A percentile compares a stretch with the other conserved stretches of the same genome.
Conservation (phyloP, 768 basidiomycete genomes). For the Suillus tomentosus region DNA sequence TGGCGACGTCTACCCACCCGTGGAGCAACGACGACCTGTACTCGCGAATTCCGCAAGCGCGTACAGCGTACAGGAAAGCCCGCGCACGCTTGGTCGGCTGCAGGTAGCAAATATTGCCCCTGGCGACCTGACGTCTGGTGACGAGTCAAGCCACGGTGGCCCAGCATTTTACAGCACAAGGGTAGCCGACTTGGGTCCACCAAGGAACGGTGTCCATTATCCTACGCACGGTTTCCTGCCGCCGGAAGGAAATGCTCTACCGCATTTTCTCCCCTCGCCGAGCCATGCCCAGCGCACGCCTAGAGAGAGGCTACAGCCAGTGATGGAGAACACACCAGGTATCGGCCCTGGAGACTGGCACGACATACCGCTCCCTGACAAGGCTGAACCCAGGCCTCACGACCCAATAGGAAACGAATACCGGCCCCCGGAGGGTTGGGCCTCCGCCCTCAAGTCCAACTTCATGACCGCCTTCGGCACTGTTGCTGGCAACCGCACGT, state of each 20-base stretch:
- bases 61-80: constrained; percentile 33
- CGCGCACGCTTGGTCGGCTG: constrained; percentile 44
- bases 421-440: constrained; percentile 39
- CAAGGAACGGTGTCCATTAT: constrained; percentile 16
- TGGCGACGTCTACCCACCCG: constrained; percentile 21
- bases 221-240: constrained; percentile 25
- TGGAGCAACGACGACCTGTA: constrained; percentile 15
- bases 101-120: constrained; percentile 51
- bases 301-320: constrained; percentile 12
- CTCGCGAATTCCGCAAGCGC: constrained; percentile 32
- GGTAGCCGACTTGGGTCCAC: constrained; percentile 20
- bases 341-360: constrained; percentile 19
- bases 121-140: constrained; percentile 44
- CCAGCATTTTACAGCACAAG: background rate
- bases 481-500: constrained; percentile 43
- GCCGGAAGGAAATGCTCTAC: constrained; percentile 32
- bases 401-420: background rate
- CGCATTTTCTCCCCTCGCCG: constrained; percentile 26
- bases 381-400: background rate
- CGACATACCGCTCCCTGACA: constrained; percentile 2
- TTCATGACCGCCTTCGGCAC: constrained; percentile 52
- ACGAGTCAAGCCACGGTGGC: constrained; percentile 19
- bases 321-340: constrained; percentile 12
- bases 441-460: constrained; percentile 42
- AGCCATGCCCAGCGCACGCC: constrained; percentile 14